Conservation (phyloP, 2,329 filamentous ascomycete species). For the Scortechinia acanthostroma region DNA sequence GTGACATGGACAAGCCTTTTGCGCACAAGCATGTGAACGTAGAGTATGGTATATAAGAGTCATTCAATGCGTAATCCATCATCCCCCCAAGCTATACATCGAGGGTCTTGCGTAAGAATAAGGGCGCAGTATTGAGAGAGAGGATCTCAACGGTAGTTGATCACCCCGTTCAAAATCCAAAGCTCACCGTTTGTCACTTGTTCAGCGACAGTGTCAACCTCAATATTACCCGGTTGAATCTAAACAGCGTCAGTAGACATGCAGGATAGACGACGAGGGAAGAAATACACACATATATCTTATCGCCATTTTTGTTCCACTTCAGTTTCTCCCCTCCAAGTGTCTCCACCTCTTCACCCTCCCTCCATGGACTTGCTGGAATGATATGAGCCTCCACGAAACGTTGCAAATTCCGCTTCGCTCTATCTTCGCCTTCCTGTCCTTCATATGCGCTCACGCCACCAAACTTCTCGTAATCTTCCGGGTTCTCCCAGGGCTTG, state of each 20-base stretch:
- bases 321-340: not conserved
- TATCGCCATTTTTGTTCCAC: not conserved
- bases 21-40: not conserved
- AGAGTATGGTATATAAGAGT: not conserved
- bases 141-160: not conserved
- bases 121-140: too few species aligned
- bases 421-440: not conserved
- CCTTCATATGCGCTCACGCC: not conserved
- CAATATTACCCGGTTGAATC: not conserved
- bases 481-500: slow-evolving; percentile 2
- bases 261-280: not conserved
- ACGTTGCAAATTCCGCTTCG: not conserved
- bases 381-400: not conserved
- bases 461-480: not conserved
- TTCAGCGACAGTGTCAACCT: not conserved
- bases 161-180: not conserved
- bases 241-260: not conserved
- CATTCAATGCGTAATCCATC: not conserved
- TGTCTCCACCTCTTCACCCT: not conserved
- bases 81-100: too few species aligned
- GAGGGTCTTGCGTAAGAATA: too few species aligned
- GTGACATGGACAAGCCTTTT: too few species aligned
- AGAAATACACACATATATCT: not conserved
- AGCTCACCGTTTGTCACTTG: not conserved
- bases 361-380: not conserved